Evolutionary conservation across 1,284 basidiomycete genomes (phyloP).

Genomic region (Ceratobasidium sp.): DNA sequence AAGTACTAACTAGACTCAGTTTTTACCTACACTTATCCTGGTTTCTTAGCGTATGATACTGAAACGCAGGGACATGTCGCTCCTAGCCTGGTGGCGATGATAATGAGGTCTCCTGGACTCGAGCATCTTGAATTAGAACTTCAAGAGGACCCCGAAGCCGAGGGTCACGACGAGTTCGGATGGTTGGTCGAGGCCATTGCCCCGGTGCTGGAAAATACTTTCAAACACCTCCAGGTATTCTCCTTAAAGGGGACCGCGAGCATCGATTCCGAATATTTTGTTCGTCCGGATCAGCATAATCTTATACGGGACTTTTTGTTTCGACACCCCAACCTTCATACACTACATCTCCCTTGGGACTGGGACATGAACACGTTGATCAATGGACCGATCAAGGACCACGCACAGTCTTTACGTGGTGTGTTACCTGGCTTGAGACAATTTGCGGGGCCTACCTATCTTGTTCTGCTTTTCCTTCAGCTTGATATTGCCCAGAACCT

Average conservation of each 20-base stretch:
- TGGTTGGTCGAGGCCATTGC: conserved; percentile 41
- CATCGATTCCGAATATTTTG: conserved; percentile 36
- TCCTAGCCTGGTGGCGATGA: conserved; percentile 22
- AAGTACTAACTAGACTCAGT: not conserved
- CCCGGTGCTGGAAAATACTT: conserved; percentile 23
- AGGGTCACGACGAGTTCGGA: not conserved
- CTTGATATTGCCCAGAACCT: conserved; percentile 25
- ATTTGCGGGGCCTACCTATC: conserved; percentile 29
- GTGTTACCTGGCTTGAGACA: conserved; percentile 21
- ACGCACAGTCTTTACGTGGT: not conserved
- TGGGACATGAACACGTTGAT: conserved; percentile 39
- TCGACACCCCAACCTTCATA: conserved; percentile 22
- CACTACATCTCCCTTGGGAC: conserved; percentile 39
- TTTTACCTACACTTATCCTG: not conserved
- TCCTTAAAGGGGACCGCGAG: conserved; percentile 24
- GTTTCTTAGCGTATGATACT: conserved; percentile 23
- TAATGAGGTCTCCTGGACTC: conserved; percentile 24
- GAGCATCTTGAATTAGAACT: conserved; percentile 39
- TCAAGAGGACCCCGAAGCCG: conserved; percentile 18
- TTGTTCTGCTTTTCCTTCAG: conserved; percentile 22
- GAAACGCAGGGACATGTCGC: conserved; percentile 28
- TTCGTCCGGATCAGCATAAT: conserved; percentile 2
- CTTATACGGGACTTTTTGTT: conserved; percentile 28
- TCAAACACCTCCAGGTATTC: conserved; percentile 20
- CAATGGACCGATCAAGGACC: conserved; percentile 3